Base-by-base conservation (phyloP, 2,329 filamentous ascomycete species). In the Colletotrichum destructivum region DNA sequence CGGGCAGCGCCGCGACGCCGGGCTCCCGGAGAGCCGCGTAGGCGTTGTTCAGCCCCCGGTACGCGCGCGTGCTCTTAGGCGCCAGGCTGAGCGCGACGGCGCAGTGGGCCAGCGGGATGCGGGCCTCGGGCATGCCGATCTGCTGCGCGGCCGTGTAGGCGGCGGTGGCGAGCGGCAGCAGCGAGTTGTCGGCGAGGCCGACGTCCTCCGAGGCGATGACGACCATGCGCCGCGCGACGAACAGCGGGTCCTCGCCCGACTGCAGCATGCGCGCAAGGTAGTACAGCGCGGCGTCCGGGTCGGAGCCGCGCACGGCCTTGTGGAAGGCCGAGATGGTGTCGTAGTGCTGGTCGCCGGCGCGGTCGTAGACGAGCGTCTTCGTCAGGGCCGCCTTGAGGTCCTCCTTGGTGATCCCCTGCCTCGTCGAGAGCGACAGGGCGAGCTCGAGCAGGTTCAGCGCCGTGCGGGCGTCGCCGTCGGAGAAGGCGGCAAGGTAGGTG, bases 261-360 rank as follows among this genome's bases (percentile, higher is more conserved):
- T 97, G 93, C 6, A 99, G 89, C 96, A 99, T 99, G 46, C 96
- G 92, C 0, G 94, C 94, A 2, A 99, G 90, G 81, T 98, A 99
- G 84, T 98, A 99, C 1, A 99, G 88, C 0, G 96, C 89, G 0
- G 96, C 96, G 80, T 98, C 93, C 0, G 96, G 82, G 78, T 98
- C 92, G 66, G 91, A 93, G 51, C 96, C 96, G 56, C 96, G 93
- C 12, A 98, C 92, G 2, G 95, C 95, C 78, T 99, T 99, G 87
- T 98, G 96, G 77, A 98, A 96, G 40, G 96, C 96, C 0, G 94
- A 97, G 78, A 99, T 98, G 64, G 94, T 96, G 79, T 99, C 96
- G 84, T 98, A 99, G 83, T 98, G 96, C 80, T 98, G 94, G 82
- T 99, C 96, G 63, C 96, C 96, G 0, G 93, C 94, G 66, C 96